Evolutionary conservation across 176 grass and related monocot species (phyloP).

Genomic region (Avena insularis): DNA sequence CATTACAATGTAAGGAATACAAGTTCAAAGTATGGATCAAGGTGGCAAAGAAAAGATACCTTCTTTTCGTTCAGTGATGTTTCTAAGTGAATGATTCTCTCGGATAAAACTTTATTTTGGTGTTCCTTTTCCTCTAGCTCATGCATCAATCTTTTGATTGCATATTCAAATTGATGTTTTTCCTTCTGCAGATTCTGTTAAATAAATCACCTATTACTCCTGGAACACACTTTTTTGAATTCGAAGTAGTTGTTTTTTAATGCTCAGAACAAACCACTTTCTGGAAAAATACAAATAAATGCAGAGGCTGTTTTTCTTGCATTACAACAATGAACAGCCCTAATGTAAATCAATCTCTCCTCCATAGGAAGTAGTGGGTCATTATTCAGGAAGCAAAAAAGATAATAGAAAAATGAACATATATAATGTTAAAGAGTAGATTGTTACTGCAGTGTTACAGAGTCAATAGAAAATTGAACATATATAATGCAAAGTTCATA

Average conservation of each 20-base stretch:
- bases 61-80: conserved; percentile 65
- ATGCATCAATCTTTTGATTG: conserved; percentile 53
- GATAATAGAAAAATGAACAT: conserved; percentile 11
- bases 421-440: conserved; percentile 10
- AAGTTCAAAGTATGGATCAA: conserved; percentile 30
- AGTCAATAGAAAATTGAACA: neutral
- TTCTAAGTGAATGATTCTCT: conserved; percentile 66
- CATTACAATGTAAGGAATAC: neutral
- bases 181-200: conserved; percentile 80
- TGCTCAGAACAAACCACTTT: neutral
- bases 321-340: neutral
- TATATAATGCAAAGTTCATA: conserved; percentile 30
- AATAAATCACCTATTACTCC: conserved; percentile 41
- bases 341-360: conserved; percentile 27
- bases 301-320: neutral
- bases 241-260: conserved; percentile 20
- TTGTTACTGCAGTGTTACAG: neutral
- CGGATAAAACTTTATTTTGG: conserved; percentile 65
- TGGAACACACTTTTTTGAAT: conserved; percentile 26
- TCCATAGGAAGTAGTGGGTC: conserved; percentile 23
- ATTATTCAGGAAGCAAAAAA: neutral
- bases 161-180: conserved; percentile 60
- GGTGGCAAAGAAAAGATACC: conserved; percentile 55
- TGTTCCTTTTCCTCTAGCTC: conserved; percentile 60
- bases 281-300: conserved; percentile 23